A percentile compares a stretch with the other conserved stretches of the same genome.
phyloP scores from a whole-genome alignment of 345 rosid genomes.

The Lumnitzera littorea region DNA sequence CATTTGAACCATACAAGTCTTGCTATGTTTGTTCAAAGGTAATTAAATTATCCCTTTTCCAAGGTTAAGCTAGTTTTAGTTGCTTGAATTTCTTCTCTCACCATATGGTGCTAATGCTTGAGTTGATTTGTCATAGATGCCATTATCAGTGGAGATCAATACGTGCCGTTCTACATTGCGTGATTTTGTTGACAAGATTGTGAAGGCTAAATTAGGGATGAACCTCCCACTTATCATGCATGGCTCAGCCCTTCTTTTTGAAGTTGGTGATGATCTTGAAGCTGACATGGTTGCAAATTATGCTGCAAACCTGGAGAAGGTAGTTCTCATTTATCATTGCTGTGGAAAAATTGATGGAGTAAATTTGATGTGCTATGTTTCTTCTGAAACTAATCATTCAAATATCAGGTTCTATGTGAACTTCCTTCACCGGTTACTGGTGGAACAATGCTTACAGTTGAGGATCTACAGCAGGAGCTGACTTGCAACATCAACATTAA shows the following conservation, averaged over 20 bases:
- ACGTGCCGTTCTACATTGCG: slow-evolving; percentile 65
- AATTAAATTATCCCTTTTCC: slow-evolving; percentile 4
- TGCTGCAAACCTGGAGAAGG: slow-evolving; percentile 92
- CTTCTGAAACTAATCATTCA: slow-evolving; percentile 3
- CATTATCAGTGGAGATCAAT: slow-evolving; percentile 76
- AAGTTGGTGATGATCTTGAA: slow-evolving; percentile 98
- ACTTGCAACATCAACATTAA: slow-evolving; percentile 75
- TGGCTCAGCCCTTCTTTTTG: slow-evolving; percentile 80
- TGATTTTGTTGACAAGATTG: slow-evolving; percentile 89
- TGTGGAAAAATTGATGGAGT: too few species aligned
- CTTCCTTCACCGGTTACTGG: slow-evolving; percentile 73
- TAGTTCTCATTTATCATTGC: slow-evolving; percentile 7
- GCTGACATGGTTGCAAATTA: slow-evolving; percentile 64
- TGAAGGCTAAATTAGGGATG: slow-evolving; percentile 94
- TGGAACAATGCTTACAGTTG: slow-evolving; percentile 65
- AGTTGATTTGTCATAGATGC: slow-evolving; percentile 50
- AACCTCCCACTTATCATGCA: slow-evolving; percentile 79
- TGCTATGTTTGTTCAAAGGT: slow-evolving; percentile 99
- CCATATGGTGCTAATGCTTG: slow-evolving; percentile 9
- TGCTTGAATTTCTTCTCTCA: background rate
- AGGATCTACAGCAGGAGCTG: slow-evolving; percentile 92
- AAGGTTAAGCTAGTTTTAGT: too few species aligned
- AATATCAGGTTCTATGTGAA: slow-evolving; percentile 55
- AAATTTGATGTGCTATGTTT: background rate
- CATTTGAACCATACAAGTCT: slow-evolving; percentile 79